Percentiles rank a stretch among this genome's conserved stretches.
Evolutionary conservation across 2,329 filamentous ascomycete genomes (phyloP).

Genomic region (Albophoma yamanashiensis): DNA sequence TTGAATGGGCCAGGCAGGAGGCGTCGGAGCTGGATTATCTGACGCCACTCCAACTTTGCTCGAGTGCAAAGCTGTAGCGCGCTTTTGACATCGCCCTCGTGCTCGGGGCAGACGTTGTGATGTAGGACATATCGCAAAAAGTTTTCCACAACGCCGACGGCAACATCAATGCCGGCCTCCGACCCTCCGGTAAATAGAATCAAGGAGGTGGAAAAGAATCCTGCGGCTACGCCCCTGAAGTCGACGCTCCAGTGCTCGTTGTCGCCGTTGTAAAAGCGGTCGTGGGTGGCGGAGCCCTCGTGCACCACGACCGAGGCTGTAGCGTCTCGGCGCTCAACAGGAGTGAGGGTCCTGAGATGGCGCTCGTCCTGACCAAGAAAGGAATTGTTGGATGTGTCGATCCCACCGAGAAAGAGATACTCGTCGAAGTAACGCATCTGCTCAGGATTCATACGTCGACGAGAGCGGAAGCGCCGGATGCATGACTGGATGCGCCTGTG

Average conservation of each 20-base stretch:
- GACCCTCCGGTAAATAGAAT: constrained; percentile 46
- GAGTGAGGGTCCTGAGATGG: constrained; percentile 44
- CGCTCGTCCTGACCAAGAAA: constrained; percentile 53
- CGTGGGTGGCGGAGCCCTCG: constrained; percentile 28
- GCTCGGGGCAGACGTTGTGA: constrained; percentile 81
- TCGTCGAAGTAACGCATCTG: constrained; percentile 60
- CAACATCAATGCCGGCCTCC: constrained; percentile 38
- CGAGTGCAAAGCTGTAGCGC: constrained; percentile 57
- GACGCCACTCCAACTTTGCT: constrained; percentile 57
- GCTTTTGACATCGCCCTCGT: constrained; percentile 51
- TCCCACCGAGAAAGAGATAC: constrained; percentile 74
- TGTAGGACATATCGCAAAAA: constrained; percentile 82
- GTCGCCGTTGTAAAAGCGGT: constrained; percentile 38
- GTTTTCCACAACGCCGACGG: constrained; percentile 62
- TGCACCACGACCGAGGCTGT: constrained; percentile 52
- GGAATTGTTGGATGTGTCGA: constrained; percentile 45
- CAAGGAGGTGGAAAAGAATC: constrained; percentile 59
- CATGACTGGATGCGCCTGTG: constrained; percentile 71
- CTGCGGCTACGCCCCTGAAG: constrained; percentile 66
- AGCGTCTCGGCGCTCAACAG: constrained; percentile 49
- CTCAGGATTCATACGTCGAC: constrained; percentile 59
- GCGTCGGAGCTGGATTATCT: constrained; percentile 37
- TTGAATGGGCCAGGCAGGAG: constrained; percentile 72
- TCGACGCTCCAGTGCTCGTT: constrained; percentile 64
- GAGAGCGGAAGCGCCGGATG: constrained; percentile 69